A percentile compares a stretch with the other conserved stretches of the same genome.
Evolutionary conservation across 2,329 filamentous ascomycete genomes (phyloP).

Genomic region (Tympanopsis confertula): DNA sequence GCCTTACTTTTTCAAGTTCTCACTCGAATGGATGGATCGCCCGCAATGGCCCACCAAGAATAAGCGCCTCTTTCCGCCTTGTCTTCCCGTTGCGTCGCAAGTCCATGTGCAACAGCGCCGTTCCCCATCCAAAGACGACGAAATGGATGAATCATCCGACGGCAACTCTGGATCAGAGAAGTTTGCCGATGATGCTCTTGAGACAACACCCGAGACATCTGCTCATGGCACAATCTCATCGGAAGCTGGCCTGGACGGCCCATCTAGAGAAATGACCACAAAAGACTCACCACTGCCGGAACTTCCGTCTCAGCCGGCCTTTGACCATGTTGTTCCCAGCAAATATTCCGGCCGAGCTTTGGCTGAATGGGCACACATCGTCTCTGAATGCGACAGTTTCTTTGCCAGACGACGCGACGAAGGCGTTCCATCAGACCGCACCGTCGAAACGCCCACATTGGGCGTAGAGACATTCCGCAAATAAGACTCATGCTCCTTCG

Average conservation of each 20-base stretch:
- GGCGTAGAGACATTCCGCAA: conserved; percentile 49
- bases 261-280: no score
- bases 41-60: conserved; percentile 33
- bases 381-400: conserved; percentile 52
- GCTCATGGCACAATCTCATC: no score
- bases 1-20: conserved; percentile 54
- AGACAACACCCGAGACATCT: neutral
- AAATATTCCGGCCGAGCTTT: conserved; percentile 51
- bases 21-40: conserved; percentile 51
- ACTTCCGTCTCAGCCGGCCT: neutral
- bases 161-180: neutral
- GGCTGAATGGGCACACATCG: conserved; percentile 50
- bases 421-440: conserved; percentile 41
- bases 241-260: no score
- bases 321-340: conserved; percentile 13
- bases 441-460: conserved; percentile 49
- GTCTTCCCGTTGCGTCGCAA: conserved; percentile 43
- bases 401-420: conserved; percentile 49
- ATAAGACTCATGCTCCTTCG: no score
- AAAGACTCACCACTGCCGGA: no score
- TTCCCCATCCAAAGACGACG: conserved; percentile 5
- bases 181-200: no score
- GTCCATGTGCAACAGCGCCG: conserved; percentile 30
- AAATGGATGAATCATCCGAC: neutral
- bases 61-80: conserved; percentile 39